A percentile compares a stretch with the other conserved stretches of the same genome.
Evolutionary conservation across 176 grass and related monocot species (phyloP).

Genomic region (Musa schizocarpa): DNA sequence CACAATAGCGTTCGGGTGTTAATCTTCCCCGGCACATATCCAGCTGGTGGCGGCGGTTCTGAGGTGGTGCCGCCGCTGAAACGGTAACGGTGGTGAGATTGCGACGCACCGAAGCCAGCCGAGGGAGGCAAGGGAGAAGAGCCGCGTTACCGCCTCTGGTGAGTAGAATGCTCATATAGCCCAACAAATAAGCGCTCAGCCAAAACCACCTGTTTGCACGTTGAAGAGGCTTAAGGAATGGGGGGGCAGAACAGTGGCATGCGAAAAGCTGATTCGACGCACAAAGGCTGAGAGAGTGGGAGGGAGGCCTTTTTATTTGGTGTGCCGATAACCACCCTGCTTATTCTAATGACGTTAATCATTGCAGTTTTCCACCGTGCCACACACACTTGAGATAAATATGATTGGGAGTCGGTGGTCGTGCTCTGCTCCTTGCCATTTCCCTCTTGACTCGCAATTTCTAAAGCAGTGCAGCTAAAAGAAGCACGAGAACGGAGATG

Average conservation of each 20-base stretch:
- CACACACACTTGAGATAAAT: no score
- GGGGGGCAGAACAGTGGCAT: neutral
- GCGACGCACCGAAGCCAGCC: neutral
- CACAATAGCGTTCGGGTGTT: neutral
- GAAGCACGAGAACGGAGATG: no score
- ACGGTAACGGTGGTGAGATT: neutral
- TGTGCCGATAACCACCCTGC: no score
- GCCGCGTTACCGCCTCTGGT: neutral
- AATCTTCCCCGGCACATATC: neutral
- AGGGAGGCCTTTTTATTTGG: no score
- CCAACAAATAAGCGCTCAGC: neutral
- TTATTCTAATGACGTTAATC: no score
- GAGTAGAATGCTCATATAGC: conserved; percentile 12
- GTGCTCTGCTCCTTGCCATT: no score
- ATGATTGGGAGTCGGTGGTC: no score
- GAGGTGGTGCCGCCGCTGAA: neutral
- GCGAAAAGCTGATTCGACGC: neutral
- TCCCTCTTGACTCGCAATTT: no score
- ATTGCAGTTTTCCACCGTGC: no score
- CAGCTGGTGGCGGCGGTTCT: conserved; percentile 1
- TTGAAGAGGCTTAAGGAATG: neutral
- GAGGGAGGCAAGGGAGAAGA: neutral
- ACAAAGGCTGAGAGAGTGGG: no score
- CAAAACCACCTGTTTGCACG: neutral
- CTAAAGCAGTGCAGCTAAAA: no score